phyloP scores from a whole-genome alignment of 495 filamentous ascomycete species.

The Talaromyces proteolyticus region DNA sequence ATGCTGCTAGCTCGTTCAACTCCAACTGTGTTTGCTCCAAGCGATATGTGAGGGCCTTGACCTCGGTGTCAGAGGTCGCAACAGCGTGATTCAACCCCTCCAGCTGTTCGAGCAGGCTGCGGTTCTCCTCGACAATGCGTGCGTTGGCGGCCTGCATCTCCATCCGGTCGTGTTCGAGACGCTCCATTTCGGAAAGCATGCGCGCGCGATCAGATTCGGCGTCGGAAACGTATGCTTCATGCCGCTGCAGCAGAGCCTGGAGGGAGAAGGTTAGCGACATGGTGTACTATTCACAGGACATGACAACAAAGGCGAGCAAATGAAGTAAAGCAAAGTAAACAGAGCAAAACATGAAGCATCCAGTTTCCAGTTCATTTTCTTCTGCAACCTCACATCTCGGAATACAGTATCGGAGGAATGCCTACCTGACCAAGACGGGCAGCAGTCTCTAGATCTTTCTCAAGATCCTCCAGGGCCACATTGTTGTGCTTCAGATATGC shows the following conservation, averaged over 20 bases:
- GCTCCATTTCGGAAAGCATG: constrained; percentile 63
- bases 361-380: background rate
- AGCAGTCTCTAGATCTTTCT: constrained; percentile 79
- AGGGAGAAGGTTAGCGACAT: constrained; percentile 63
- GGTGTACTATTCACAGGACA: background rate
- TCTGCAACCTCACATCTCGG: no score
- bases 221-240: constrained; percentile 89
- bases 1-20: constrained; percentile 61
- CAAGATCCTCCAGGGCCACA: constrained; percentile 69
- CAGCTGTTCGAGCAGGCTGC: constrained; percentile 68
- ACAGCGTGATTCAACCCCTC: constrained; percentile 73
- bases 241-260: constrained; percentile 84
- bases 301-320: background rate
- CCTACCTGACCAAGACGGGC: constrained; percentile 84
- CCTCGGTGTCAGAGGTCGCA: constrained; percentile 66
- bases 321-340: constrained; percentile 2
- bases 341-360: background rate
- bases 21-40: constrained; percentile 72
- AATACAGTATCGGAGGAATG: no score
- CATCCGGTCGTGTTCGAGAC: constrained; percentile 70
- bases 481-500: constrained; percentile 73
- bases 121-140: constrained; percentile 72
- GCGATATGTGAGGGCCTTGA: constrained; percentile 62
- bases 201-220: constrained; percentile 74
- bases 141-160: constrained; percentile 69